Base-by-base conservation (phyloP, 148 eudicot genomes). In the Nepenthes gracilis region DNA sequence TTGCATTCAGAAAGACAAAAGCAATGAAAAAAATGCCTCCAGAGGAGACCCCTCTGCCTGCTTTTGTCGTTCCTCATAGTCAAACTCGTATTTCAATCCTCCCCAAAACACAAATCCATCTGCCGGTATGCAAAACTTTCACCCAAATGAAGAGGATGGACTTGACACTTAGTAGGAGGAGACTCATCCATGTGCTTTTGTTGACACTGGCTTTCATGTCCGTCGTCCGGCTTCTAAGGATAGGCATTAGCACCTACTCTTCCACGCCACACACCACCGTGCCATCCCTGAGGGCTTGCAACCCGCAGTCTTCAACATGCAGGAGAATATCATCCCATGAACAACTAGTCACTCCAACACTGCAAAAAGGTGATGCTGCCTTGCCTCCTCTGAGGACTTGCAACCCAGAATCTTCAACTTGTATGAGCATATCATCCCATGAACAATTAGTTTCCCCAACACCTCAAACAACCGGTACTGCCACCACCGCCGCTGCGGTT, bases 191-290 rank as follows among this genome's bases (percentile, higher is more conserved):
- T 4, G n/a, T 70, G 33, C 81, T 93, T 0, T 72, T 93, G 56
- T 70, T 86, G 54, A 14, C 78, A 48, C 76, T 88, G 14, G 78
- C 72, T 48, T 66, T 63, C 3, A 63, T 79, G 58, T 93, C 99
- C 35, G 55, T 93, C 61, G 64, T 93, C 69, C 66, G 95, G 60
- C 81, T 93, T 47, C 61, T 88, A 57, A 74, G 80, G 45, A 75
- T 86, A 45, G 75, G 80, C 3, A 65, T 74, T 47, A 64, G 74
- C 37, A 69, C 87, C 33, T 79, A 73, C 23, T 75, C 84, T 63
- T 65, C 74, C 49, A 57, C 89, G 52, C 75, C 73, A 6, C 9
- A 55, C 56, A n/a, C 64, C 45, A 62, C 68, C 14, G 47, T 54
- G 32, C 32, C 2, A 1, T 32, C 57, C 8, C 2, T 13, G 15